Evolutionary conservation across 164 flowering plant species (phyloP).

Genomic region (Dillenia turbinata): DNA sequence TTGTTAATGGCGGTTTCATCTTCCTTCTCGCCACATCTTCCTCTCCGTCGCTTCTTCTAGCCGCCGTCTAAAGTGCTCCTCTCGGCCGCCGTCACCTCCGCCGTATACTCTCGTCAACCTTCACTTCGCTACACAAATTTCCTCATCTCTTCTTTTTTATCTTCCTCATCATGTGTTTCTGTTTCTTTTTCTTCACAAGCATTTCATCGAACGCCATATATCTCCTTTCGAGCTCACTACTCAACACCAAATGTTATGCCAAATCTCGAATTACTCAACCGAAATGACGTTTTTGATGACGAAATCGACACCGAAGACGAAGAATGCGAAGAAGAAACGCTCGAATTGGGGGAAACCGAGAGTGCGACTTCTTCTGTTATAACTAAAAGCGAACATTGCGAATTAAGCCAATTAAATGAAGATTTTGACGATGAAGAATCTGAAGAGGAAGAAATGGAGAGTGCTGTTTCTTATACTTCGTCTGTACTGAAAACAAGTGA

Average conservation of each 20-base stretch:
- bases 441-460: neutral
- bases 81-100: too few species aligned
- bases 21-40: too few species aligned
- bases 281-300: neutral
- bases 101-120: neutral
- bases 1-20: too few species aligned
- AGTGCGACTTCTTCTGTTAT: too few species aligned
- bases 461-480: constrained; percentile 4
- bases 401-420: too few species aligned
- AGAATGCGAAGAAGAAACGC: neutral
- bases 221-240: neutral
- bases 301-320: constrained; percentile 3
- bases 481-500: constrained; percentile 8
- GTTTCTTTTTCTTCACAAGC: constrained; percentile 4
- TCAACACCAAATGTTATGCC: too few species aligned
- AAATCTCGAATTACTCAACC: too few species aligned
- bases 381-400: too few species aligned
- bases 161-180: neutral
- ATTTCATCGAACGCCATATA: neutral
- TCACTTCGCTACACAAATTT: neutral
- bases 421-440: neutral
- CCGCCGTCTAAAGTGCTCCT: too few species aligned
- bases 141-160: neutral
- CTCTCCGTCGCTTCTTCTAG: too few species aligned
- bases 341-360: neutral